Evolutionary conservation across 805 yeast species (phyloP).

Genomic region (Teunomyces panamensis): DNA sequence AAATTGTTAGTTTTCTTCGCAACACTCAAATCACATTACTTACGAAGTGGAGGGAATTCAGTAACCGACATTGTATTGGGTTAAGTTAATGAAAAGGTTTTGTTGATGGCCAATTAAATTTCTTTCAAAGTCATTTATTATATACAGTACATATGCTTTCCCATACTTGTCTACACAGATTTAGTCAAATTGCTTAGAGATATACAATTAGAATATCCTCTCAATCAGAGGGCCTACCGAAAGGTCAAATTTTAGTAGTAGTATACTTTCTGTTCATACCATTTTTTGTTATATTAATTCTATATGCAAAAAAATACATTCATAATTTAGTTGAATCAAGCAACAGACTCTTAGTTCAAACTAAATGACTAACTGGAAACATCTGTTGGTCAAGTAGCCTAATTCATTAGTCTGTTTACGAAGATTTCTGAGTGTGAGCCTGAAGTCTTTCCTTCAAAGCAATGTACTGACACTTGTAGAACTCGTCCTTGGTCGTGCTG

Average conservation of each 20-base stretch:
- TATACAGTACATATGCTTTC: slow-evolving; percentile 1
- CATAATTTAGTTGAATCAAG: not conserved
- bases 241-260: too few relatives aligned
- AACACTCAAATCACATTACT: slow-evolving; percentile 13
- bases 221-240: too few relatives aligned
- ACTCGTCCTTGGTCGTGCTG: slow-evolving; percentile 37
- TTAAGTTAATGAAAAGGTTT: not conserved
- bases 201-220: too few relatives aligned
- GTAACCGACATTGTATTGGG: slow-evolving; percentile 29
- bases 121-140: slow-evolving; percentile 6
- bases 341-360: not conserved
- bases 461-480: slow-evolving; percentile 43
- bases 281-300: not conserved
- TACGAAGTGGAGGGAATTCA: slow-evolving; percentile 44
- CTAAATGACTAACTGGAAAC: not conserved
- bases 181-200: too few relatives aligned
- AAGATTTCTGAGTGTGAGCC: not conserved
- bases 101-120: slow-evolving; percentile 14
- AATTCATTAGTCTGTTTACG: not conserved
- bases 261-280: not conserved
- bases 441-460: slow-evolving; percentile 42
- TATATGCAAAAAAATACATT: not conserved
- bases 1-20: slow-evolving; percentile 15
- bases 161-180: too few relatives aligned
- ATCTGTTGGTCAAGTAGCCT: not conserved